A percentile compares a stretch with the other conserved stretches of the same genome.
phyloP scores from a whole-genome alignment of 2,329 filamentous ascomycete genomes.

The Hymenoscyphus fructigenus region DNA sequence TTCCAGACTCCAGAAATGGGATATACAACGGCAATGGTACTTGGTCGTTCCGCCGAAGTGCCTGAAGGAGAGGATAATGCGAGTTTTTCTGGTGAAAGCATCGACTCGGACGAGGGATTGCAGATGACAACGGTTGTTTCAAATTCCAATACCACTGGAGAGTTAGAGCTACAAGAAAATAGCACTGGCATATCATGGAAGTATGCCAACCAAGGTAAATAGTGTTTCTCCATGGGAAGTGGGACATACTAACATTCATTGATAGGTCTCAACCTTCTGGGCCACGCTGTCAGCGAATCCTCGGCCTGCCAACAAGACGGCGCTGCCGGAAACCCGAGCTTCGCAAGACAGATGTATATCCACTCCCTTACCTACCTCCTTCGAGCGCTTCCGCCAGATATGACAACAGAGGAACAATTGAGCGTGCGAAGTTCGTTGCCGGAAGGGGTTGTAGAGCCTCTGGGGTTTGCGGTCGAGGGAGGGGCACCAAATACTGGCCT shows the following conservation, averaged over 20 bases:
- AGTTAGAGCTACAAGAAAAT: slow-evolving; percentile 23
- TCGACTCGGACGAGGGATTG: slow-evolving; percentile 22
- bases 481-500: slow-evolving; percentile 1
- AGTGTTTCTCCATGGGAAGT: neutral
- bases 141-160: slow-evolving; percentile 2
- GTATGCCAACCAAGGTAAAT: slow-evolving; percentile 49
- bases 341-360: slow-evolving; percentile 62
- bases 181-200: slow-evolving; percentile 49
- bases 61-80: slow-evolving; percentile 18
- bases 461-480: slow-evolving; percentile 19
- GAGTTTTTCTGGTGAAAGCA: slow-evolving; percentile 21
- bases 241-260: neutral
- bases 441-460: slow-evolving; percentile 27
- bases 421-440: slow-evolving; percentile 54
- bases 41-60: slow-evolving; percentile 16
- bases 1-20: slow-evolving; percentile 28
- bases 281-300: slow-evolving; percentile 46
- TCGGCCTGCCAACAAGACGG: slow-evolving; percentile 33
- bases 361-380: slow-evolving; percentile 64
- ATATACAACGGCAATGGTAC: slow-evolving; percentile 28
- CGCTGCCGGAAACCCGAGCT: slow-evolving; percentile 40
- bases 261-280: slow-evolving; percentile 47
- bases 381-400: slow-evolving; percentile 58
- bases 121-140: neutral
- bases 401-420: slow-evolving; percentile 54